Evolutionary conservation across 129 eudicot species (phyloP).

Genomic region (Centaurea solstitialis): DNA sequence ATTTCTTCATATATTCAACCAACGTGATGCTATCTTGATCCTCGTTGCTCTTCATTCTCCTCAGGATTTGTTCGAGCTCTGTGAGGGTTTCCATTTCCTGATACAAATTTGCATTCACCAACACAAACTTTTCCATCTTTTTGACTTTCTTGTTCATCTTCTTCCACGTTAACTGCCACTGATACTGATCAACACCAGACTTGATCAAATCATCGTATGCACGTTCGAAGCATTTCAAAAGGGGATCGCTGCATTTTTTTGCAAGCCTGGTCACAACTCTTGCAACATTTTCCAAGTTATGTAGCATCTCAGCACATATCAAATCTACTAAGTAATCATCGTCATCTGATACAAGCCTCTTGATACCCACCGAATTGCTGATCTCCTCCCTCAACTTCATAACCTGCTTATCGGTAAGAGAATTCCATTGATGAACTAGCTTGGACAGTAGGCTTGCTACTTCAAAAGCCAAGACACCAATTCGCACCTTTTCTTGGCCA

Average conservation of each 20-base stretch:
- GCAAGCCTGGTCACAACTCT: conserved; percentile 63
- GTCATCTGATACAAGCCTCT: conserved; percentile 65
- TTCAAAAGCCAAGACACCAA: conserved; percentile 79
- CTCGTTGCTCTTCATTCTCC: conserved; percentile 62
- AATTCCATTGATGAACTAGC: conserved; percentile 72
- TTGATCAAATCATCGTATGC: conserved; percentile 53
- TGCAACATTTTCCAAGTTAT: conserved; percentile 57
- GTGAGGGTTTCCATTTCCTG: conserved; percentile 76
- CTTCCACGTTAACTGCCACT: conserved; percentile 65
- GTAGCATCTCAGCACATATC: conserved; percentile 64
- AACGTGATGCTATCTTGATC: conserved; percentile 49
- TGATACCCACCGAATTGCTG: conserved; percentile 58
- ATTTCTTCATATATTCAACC: conserved; percentile 51
- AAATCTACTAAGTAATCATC: conserved; percentile 58
- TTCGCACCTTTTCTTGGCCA: conserved; percentile 39
- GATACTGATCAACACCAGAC: conserved; percentile 53
- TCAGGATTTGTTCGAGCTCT: conserved; percentile 73
- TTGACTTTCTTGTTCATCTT: conserved; percentile 72
- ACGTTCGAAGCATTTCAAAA: conserved; percentile 59
- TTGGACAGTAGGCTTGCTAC: conserved; percentile 76
- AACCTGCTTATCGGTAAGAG: conserved; percentile 65
- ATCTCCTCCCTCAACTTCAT: conserved; percentile 62
- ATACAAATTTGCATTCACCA: conserved; percentile 56
- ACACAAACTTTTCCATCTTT: conserved; percentile 70
- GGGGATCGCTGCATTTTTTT: conserved; percentile 64